These are phyloP conservation scores for Verticillium zaregamsianum DNA, from an alignment of 2,329 filamentous ascomycete genomes.

Conservation along the genomic window DNA sequence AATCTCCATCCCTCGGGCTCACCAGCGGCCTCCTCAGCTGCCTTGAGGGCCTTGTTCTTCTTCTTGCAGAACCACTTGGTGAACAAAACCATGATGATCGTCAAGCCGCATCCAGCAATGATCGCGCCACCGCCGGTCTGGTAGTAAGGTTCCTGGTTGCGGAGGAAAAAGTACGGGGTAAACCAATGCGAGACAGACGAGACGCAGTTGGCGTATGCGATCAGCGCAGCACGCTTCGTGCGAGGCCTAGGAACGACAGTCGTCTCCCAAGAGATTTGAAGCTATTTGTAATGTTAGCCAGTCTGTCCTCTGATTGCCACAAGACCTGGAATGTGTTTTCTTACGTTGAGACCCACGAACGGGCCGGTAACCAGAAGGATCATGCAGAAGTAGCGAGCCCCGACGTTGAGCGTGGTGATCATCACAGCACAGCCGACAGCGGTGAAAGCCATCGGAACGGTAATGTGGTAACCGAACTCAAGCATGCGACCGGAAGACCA, in stretches of 20 bases:
- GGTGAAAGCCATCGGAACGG: slow-evolving; percentile 29
- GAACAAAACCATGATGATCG: slow-evolving; percentile 13
- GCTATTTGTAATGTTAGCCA: neutral
- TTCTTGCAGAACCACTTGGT: slow-evolving; percentile 16
- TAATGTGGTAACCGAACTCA: slow-evolving; percentile 36
- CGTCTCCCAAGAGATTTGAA: slow-evolving; percentile 37
- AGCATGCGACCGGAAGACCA: slow-evolving; percentile 33
- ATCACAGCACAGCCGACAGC: slow-evolving; percentile 34
- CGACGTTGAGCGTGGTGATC: slow-evolving; percentile 34
- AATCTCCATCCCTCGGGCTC: slow-evolving; percentile 9
- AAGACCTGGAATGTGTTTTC: neutral
- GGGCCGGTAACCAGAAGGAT: slow-evolving; percentile 34
- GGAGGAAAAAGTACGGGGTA: slow-evolving; percentile 32
- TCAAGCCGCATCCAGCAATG: slow-evolving; percentile 19
- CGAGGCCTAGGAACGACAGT: slow-evolving; percentile 34
- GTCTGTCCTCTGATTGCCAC: neutral
- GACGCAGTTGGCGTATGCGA: slow-evolving; percentile 37
- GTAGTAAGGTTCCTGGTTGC: slow-evolving; percentile 23
- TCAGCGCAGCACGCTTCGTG: slow-evolving; percentile 34
- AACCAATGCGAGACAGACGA: slow-evolving; percentile 36
- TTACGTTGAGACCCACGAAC: slow-evolving; percentile 30
- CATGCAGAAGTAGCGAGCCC: slow-evolving; percentile 35
- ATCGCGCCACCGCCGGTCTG: slow-evolving; percentile 23
- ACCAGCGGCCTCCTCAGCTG: slow-evolving; percentile 6
- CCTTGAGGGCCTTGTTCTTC: slow-evolving; percentile 21